Evolutionary conservation across 306 rosid species (phyloP), one percentile per base, ranked within the genome.

Genomic region (Arachis hypogaea): DNA sequence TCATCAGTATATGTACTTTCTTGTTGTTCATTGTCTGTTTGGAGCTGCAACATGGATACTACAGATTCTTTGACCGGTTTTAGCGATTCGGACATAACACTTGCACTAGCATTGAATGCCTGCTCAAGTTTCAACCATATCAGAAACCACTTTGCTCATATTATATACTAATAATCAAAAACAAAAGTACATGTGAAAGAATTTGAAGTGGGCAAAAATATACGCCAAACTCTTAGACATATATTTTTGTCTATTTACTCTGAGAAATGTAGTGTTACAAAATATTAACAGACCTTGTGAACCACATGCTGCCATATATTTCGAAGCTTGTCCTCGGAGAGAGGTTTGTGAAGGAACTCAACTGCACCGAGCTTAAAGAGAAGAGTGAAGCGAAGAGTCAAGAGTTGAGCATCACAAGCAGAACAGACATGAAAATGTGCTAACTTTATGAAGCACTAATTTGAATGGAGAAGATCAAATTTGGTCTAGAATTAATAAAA

Each of bases 261-360:
- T 22, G 28, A 22, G 28, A 22, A 41, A 8, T 12, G 47, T 40
- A 72, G 22, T 49, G 41, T 71, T 6, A 9, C 12, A 29, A 42
- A 42, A 57, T 84, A 74, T 41, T 55, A 54, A 76, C 91, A 42
- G 70, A 94, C 99, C 99, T 94, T 94, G 81, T 92, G 99, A 83
- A 94, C 92, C 51, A 94, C 99, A 83, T 94, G 99, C 89, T 94
- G 99, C 99, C 99, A 94, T 73, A 94, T 88, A 80, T 94, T 89
- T 88, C 85, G 78, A 63, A 94, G 92, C 74, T 89, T 94, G 50
- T 92, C 99, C 80, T 89, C 95, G 0, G 93, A 90, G 63, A 95
- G 90, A 5, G 98, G 99, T 80, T 95, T 95, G 66, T 60, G 77
- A 66, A 95, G 86, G 82, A 92, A 92, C 79, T 92, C 99, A 52